These are phyloP conservation scores for Penicillium longicatenatum DNA, from an alignment of 495 filamentous ascomycete species.

Conservation along the genomic window DNA sequence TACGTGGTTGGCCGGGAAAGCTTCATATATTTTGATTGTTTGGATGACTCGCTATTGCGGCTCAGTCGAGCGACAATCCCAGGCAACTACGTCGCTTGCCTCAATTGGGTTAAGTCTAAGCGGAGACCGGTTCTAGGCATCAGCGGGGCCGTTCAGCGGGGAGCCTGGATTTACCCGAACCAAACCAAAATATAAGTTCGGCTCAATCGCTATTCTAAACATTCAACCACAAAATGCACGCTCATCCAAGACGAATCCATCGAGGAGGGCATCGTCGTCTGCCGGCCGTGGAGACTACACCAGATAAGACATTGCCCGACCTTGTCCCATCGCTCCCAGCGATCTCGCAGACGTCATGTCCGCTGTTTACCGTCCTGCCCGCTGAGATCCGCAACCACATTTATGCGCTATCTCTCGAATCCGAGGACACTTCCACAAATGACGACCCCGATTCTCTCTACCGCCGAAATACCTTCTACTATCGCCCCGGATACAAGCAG, in stretches of 20 bases:
- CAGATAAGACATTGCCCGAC: not conserved
- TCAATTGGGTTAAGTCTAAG: not conserved
- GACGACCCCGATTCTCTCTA: slow-evolving; percentile 1
- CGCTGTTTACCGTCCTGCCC: slow-evolving; percentile 11
- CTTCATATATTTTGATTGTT: too few relatives aligned
- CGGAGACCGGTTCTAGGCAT: not conserved
- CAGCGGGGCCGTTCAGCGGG: not conserved
- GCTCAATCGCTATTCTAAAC: not conserved
- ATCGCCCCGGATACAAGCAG: slow-evolving; percentile 22
- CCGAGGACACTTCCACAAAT: slow-evolving; percentile 7
- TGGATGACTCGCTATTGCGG: not conserved
- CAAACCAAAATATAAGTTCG: not conserved
- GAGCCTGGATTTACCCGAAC: not conserved
- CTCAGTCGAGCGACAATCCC: not conserved
- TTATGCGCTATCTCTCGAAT: slow-evolving; percentile 14
- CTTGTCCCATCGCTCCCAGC: not conserved
- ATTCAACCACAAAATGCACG: not conserved
- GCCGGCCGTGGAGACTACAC: not conserved
- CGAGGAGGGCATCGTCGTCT: not conserved
- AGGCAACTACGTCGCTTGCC: not conserved
- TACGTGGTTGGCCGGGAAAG: too few relatives aligned
- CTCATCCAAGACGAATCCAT: not conserved
- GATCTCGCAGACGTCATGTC: slow-evolving; percentile 9
- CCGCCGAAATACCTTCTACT: slow-evolving; percentile 18
- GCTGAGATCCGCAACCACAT: slow-evolving; percentile 21